Evolutionary conservation across 2,329 filamentous ascomycete species (phyloP).

Genomic region (Didymellaceae sp.): DNA sequence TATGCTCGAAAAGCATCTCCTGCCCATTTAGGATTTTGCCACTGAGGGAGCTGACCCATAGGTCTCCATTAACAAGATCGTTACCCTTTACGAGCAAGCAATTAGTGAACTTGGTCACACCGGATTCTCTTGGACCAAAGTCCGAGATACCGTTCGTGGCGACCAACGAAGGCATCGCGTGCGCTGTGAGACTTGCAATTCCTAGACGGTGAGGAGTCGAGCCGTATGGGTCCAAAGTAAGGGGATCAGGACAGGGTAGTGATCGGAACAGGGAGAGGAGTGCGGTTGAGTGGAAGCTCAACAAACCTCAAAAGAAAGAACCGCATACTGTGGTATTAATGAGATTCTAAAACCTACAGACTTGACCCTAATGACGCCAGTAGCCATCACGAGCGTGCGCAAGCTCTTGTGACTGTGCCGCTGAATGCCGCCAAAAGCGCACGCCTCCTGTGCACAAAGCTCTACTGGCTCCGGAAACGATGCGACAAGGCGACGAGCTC

Average conservation of each 20-base stretch:
- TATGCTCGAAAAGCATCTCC: slow-evolving; percentile 70
- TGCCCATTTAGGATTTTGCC: slow-evolving; percentile 81
- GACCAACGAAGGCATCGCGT: slow-evolving; percentile 10
- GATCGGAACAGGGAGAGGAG: slow-evolving; percentile 29
- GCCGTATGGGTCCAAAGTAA: slow-evolving; percentile 13
- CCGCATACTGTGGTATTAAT: slow-evolving; percentile 31
- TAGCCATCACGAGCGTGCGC: slow-evolving; percentile 23
- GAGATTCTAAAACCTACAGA: slow-evolving; percentile 14
- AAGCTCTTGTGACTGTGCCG: slow-evolving; percentile 19
- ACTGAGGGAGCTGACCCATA: slow-evolving; percentile 85
- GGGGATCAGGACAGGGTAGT: slow-evolving; percentile 14
- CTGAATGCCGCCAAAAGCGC: slow-evolving; percentile 23
- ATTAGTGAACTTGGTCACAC: slow-evolving; percentile 87
- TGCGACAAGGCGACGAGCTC: slow-evolving; percentile 36
- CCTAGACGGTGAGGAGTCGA: slow-evolving; percentile 7
- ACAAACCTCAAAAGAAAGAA: slow-evolving; percentile 23
- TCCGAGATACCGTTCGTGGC: neutral
- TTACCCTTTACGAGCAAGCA: slow-evolving; percentile 76
- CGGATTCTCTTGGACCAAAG: slow-evolving; percentile 29
- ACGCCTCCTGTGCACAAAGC: slow-evolving; percentile 23
- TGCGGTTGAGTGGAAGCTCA: slow-evolving; percentile 41
- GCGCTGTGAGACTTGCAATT: slow-evolving; percentile 6
- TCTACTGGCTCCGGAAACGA: slow-evolving; percentile 24
- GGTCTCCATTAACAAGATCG: slow-evolving; percentile 73
- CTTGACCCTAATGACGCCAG: slow-evolving; percentile 19